Evolutionary conservation across 805 yeast genomes (phyloP), one percentile per base, ranked within the genome.

Genomic region (Lachancea kluyveri): DNA sequence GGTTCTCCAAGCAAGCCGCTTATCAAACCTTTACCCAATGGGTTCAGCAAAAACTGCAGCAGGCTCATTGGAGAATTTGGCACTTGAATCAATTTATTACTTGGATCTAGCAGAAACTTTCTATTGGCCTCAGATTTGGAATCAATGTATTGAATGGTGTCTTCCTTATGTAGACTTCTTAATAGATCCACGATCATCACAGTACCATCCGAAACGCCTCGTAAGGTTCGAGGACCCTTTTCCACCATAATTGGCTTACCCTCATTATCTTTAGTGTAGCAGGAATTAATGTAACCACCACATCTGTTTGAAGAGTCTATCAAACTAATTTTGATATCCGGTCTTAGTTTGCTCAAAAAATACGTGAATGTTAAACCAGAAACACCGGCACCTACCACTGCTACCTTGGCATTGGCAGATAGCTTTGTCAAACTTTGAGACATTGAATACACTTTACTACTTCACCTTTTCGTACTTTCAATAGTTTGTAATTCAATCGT

Each of bases 161-260:
- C 64, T 6, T 59, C 61, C 8, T 59, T 43, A 0, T 75, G 74
- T 30, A 81, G 56, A 20, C 52, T 49, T 12, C 48, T 35, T 35
- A 84, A 49, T 2, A 76, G 64, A 50, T 83, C 94, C 14, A 80
- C 58, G 6, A 83, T 71, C 16, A 84, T 47, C 18, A 80, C 59
- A 0, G 87, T 74, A 0, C 97, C 97, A 24, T 77, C 77, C 33
- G 86, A 81, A 5, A 73, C 73, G 0, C 95, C 95, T 38, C 96
- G 63, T 26, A 92, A 61, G 0, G 97, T 92, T 30, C 97, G 63
- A 0, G 98, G 97, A 0, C 97, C 98, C 40, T 79, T 80, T 47
- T 92, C 97, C 3, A 67, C 36, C 54, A 54, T 42, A 6, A 49
- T 28, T 8, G 35, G 50, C 23, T 40, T 40, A 8, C 50, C 62